These are phyloP conservation scores for Alternaria burnsii DNA, from an alignment of 2,329 filamentous ascomycete species.

Conservation along the genomic window DNA sequence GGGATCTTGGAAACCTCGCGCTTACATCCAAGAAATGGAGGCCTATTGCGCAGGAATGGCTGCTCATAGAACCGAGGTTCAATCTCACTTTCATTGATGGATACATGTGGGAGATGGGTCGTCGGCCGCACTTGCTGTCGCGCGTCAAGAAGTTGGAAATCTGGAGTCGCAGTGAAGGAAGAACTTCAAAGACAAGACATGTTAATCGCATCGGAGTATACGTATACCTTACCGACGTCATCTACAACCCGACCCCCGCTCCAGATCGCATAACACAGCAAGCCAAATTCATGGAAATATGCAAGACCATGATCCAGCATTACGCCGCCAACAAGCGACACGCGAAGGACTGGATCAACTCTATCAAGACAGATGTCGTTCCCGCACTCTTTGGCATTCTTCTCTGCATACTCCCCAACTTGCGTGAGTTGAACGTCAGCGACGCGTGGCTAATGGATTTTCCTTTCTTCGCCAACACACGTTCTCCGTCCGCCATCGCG, in stretches of 20 bases:
- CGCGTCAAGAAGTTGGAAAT: constrained; percentile 26
- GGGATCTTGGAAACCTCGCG: constrained; percentile 20
- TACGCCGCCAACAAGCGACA: not conserved
- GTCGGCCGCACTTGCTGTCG: constrained; percentile 7
- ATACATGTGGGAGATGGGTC: constrained; percentile 22
- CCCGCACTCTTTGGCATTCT: constrained; percentile 20
- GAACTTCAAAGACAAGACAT: not conserved
- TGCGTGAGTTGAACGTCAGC: constrained; percentile 20
- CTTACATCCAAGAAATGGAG: constrained; percentile 24
- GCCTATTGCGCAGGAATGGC: constrained; percentile 25
- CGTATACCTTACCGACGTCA: not conserved
- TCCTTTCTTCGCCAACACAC: constrained; percentile 14
- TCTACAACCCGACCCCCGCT: not conserved
- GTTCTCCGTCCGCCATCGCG: not conserved
- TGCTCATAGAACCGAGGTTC: constrained; percentile 25
- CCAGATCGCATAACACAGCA: not conserved
- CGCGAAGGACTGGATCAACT: constrained; percentile 2
- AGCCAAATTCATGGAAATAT: constrained; percentile 1
- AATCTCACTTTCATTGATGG: constrained; percentile 24
- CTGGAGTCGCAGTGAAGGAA: constrained; percentile 19
- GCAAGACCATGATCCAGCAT: constrained; percentile 5
- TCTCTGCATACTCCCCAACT: constrained; percentile 16
- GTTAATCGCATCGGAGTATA: not conserved
- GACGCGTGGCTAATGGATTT: constrained; percentile 28
- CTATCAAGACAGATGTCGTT: constrained; percentile 15